A percentile compares a stretch with the other conserved stretches of the same genome.
phyloP scores from a whole-genome alignment of 139 green algal genomes.

The Micractinium conductrix region DNA sequence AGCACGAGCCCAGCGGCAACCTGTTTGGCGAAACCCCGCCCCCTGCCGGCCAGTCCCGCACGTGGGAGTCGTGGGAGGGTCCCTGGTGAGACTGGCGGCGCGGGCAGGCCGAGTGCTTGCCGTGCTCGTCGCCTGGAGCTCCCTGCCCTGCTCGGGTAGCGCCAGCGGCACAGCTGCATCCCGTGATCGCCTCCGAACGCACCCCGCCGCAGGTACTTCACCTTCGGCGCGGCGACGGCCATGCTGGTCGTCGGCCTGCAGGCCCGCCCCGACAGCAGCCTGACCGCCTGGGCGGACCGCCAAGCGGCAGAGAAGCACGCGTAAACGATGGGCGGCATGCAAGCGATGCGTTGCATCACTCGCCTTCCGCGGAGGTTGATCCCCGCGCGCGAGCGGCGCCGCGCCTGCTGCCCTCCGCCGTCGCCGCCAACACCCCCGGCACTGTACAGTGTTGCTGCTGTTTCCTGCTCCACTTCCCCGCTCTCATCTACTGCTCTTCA shows the following conservation, averaged over 20 bases:
- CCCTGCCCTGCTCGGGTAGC: background rate
- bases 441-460: no score
- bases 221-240: slow-evolving; percentile 43
- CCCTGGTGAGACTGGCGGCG: slow-evolving; percentile 82
- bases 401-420: no score
- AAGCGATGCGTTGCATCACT: background rate
- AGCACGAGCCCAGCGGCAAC: slow-evolving; percentile 75
- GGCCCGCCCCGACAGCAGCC: slow-evolving; percentile 45
- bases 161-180: no score
- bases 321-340: background rate
- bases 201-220: slow-evolving; percentile 41
- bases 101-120: no score
- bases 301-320: slow-evolving; percentile 36
- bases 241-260: slow-evolving; percentile 43
- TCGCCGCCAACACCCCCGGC: no score
- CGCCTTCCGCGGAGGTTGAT: no score
- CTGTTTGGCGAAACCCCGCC: slow-evolving; percentile 88
- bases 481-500: background rate
- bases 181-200: background rate
- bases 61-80: slow-evolving; percentile 88
- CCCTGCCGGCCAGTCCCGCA: slow-evolving; percentile 70
- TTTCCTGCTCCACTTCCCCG: background rate
- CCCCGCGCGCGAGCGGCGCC: no score
- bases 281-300: slow-evolving; percentile 43
- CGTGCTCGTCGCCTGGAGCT: no score